Evolutionary conservation across 768 basidiomycete species (phyloP), one percentile per base, ranked within the genome.

Genomic region (Phylloporus sp.): DNA sequence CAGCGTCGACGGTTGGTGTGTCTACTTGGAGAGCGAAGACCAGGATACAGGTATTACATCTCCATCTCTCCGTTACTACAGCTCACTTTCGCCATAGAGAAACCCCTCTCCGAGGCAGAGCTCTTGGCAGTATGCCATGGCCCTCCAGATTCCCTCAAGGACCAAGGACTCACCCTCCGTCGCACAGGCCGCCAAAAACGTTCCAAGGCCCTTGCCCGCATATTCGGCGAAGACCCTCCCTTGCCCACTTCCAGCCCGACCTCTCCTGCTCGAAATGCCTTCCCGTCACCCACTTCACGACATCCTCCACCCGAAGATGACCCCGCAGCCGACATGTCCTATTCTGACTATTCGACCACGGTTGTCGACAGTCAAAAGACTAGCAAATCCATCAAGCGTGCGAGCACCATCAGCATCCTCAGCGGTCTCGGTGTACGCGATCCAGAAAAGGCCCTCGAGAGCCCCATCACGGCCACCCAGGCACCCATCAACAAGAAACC

Each of bases 371-470:
- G 63, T 55, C 58, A 63, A 45, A 46, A 48, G 35, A 46, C 52
- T 22, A 52, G 49, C 42, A 64, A 52, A 38, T 48, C 63, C 5
- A 60, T 67, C 41, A 94, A 96, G 57, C 86, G 96, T 18, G 96
- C 96, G 1, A 95, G 92, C 59, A 89, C 91, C 1, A 81, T 97
- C 62, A 95, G 92, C 65, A 80, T 99, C 52, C 83, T 99, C 62
- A 93, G 89, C 43, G 92, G 91, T 1, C 78, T 99, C 9, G 94
- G 95, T 21, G 92, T 93, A 1, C 79, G 75, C n/a, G 78, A 89
- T 54, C 83, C 84, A 0, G 85, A 90, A 60, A 77, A 72, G 43
- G 75, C 81, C 0, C 71, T 85, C 27, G 79, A 83, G 33, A 65
- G 70, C 0, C 77, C 80, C 8, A 73, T 77, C 9, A 81, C 81